These are phyloP conservation scores for Trichoderma parareesei DNA, from an alignment of 495 filamentous ascomycete species.

Conservation along the genomic window DNA sequence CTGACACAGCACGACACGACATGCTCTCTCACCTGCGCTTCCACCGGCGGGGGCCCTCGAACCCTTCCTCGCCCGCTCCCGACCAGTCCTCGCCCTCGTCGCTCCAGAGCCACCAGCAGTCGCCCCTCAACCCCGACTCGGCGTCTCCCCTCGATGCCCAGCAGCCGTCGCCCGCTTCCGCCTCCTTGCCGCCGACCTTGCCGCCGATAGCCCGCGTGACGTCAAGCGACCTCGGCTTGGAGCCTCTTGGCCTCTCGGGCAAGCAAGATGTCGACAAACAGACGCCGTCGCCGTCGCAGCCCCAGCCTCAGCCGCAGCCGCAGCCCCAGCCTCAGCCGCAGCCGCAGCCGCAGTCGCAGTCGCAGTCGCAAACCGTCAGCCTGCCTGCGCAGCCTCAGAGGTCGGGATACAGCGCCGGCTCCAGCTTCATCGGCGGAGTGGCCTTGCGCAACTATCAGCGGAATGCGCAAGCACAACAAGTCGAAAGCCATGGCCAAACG, in stretches of 20 bases:
- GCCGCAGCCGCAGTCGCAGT: too few relatives aligned
- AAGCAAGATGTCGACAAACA: constrained; percentile 8
- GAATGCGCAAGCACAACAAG: constrained; percentile 17
- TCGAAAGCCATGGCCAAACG: constrained; percentile 14
- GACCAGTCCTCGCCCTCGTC: constrained; percentile 29
- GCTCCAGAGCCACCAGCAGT: constrained; percentile 24
- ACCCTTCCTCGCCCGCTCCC: constrained; percentile 41
- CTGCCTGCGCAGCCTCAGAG: constrained; percentile 11
- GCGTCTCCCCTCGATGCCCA: constrained; percentile 31
- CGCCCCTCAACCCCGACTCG: constrained; percentile 27
- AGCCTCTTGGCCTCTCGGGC: background rate
- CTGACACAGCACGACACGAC: background rate
- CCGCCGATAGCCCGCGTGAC: constrained; percentile 40
- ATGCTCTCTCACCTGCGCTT: constrained; percentile 51
- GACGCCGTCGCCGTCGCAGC: too few relatives aligned
- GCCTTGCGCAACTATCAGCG: constrained; percentile 32
- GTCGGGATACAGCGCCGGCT: constrained; percentile 20
- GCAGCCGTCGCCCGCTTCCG: constrained; percentile 30
- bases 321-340: too few relatives aligned
- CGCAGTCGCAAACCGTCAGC: constrained; percentile 3
- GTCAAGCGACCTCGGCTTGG: constrained; percentile 26
- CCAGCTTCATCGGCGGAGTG: constrained; percentile 34
- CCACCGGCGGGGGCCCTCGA: constrained; percentile 45
- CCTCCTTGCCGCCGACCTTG: constrained; percentile 30
- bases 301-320: too few relatives aligned